Evolutionary conservation across 441 rosid genomes (phyloP).

Genomic region (Rhodomyrtus psidioides): DNA sequence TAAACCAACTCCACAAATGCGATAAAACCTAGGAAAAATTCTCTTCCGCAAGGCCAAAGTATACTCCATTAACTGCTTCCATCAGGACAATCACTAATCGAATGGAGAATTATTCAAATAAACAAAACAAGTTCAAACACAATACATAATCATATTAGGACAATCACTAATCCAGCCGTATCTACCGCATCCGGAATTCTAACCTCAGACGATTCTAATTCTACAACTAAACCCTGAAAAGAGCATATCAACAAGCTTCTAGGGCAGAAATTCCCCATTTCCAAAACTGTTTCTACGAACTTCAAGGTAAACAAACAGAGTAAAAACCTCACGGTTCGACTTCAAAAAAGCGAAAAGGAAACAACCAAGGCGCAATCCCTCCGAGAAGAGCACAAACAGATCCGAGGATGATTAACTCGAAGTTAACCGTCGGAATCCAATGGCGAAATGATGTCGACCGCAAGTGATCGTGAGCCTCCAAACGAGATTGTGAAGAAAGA

Average conservation of each 20-base stretch:
- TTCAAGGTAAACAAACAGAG: neutral
- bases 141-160: neutral
- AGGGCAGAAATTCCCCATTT: neutral
- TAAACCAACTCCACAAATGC: neutral
- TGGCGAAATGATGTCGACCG: too few species aligned
- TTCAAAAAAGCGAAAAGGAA: too few species aligned
- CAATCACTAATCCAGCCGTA: neutral
- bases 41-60: neutral
- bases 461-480: neutral
- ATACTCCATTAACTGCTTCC: neutral
- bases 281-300: neutral
- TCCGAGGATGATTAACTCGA: neutral
- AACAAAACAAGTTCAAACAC: neutral
- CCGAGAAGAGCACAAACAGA: neutral
- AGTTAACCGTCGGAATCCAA: neutral
- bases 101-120: neutral
- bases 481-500: neutral
- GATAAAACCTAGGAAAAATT: neutral
- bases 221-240: neutral
- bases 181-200: neutral
- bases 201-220: neutral
- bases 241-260: neutral
- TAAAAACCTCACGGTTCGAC: too few species aligned
- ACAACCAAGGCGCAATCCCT: neutral
- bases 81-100: neutral